Conservation (phyloP, 345 rosid species). For the Gossypium stocksii region DNA sequence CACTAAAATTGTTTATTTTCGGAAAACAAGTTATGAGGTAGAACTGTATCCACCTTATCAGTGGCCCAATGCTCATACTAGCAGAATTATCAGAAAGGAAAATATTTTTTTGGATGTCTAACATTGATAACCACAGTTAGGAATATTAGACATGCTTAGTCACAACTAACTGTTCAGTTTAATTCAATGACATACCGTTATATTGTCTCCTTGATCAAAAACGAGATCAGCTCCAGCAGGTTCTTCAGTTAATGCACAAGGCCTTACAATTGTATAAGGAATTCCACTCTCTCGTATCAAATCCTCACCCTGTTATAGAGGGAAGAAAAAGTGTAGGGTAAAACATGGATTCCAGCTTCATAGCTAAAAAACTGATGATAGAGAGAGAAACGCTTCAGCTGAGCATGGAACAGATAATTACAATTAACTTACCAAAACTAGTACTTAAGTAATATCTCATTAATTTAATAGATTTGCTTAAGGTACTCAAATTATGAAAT, state of each 20-base stretch:
- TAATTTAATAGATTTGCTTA: not conserved
- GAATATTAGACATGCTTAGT: slow-evolving; percentile 6
- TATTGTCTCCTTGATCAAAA: slow-evolving; percentile 91
- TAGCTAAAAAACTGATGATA: not conserved
- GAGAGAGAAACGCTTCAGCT: not conserved
- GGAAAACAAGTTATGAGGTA: not conserved
- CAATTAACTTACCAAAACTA: not conserved
- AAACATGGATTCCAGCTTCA: not conserved
- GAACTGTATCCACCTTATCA: slow-evolving; percentile 17
- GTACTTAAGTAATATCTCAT: not conserved
- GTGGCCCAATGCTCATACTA: not conserved
- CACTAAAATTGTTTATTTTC: not conserved
- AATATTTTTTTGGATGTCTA: not conserved
- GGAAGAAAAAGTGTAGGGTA: not conserved
- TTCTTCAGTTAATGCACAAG: slow-evolving; percentile 91
- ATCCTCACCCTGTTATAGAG: slow-evolving; percentile 67
- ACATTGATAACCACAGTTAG: not conserved
- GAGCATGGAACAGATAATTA: not conserved
- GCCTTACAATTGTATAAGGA: slow-evolving; percentile 80
- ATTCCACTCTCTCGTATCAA: slow-evolving; percentile 81
- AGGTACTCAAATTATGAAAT: not conserved
- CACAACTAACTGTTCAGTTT: not conserved
- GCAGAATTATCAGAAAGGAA: not conserved
- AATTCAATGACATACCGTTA: slow-evolving; percentile 44
- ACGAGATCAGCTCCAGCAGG: slow-evolving; percentile 96